A percentile compares a stretch with the other conserved stretches of the same genome.
Conservation (phyloP, 305 asterid genomes). For the Solanum hybrid region DNA sequence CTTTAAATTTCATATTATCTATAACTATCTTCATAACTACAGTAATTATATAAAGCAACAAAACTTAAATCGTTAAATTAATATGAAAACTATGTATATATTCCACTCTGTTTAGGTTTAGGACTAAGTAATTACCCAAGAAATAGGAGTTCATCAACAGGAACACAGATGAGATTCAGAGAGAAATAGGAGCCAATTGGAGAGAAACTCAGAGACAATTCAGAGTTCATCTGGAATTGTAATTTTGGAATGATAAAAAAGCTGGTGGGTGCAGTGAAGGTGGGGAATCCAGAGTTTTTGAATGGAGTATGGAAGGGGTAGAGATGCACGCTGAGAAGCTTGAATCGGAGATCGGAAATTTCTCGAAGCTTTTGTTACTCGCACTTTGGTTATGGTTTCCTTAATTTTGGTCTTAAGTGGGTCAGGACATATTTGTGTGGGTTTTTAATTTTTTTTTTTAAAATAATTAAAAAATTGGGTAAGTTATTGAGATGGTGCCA, state of each 20-base stretch:
- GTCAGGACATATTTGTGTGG: not conserved
- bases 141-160: not conserved
- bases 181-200: conserved; percentile 79
- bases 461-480: not conserved
- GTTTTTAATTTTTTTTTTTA: too few species aligned
- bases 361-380: not conserved
- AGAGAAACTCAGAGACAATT: conserved; percentile 68
- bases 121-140: not conserved
- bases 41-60: not conserved
- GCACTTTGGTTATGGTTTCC: not conserved
- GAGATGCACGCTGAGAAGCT: not conserved
- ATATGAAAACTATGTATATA: not conserved
- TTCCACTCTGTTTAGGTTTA: not conserved
- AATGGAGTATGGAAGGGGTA: not conserved
- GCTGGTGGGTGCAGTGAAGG: not conserved
- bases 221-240: conserved; percentile 39
- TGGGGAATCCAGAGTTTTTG: not conserved
- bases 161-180: conserved; percentile 49
- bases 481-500: not conserved
- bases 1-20: not conserved
- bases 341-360: too few species aligned
- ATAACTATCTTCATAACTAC: not conserved
- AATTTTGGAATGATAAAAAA: conserved; percentile 11
- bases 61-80: not conserved
- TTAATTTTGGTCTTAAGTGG: not conserved